Base-by-base conservation (phyloP, 2,329 filamentous ascomycete species). In the Botrytis aclada region DNA sequence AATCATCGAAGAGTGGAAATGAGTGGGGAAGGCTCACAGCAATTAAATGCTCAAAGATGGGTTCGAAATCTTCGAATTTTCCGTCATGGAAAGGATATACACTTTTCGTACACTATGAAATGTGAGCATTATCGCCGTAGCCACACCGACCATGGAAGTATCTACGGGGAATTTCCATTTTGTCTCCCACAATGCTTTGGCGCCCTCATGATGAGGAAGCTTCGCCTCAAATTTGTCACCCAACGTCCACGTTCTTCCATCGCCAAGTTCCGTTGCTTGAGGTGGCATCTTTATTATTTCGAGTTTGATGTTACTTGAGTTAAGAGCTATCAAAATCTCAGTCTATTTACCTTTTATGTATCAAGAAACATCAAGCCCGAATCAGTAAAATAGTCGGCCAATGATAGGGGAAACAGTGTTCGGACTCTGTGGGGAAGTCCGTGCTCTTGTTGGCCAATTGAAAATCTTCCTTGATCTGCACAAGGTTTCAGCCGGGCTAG, bases 31-130 rank as follows among this genome's bases (percentile, higher is more conserved):
- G 1, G 39, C 39, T 61, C 80, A 88, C 87, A 75, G 86, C 81
- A 65, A 91, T 87, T 62, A 94, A 83, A 72, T 87, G 83, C n/a
- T 86, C 80, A 69, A 93, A 92, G 45, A 94, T 85, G 29, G 90
- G 90, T 77, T 88, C 86, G 79, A 94, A 93, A 81, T 94, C 92
- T 73, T 88, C 85, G 73, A 87, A 86, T 6, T 85, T 83, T 66
- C 89, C 88, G 81, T 94, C 92, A 84, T 94, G 92, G 84, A 94
- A 94, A 0, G 90, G 90, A 77, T 93, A 92, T 14, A 93, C 85
- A 72, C 88, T 86, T 82, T 89, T 89, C 51, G 82, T 81, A 80
- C 87, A 89, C 85, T 86, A 25, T 73, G 12, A 39, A 69, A 56
- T 25, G 37, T 69, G 20, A 67, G 29, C 29, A 51, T 70, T 3